These are phyloP conservation scores for Teratosphaeriaceae sp. DNA, from an alignment of 2,329 filamentous ascomycete genomes.

Conservation along the genomic window DNA sequence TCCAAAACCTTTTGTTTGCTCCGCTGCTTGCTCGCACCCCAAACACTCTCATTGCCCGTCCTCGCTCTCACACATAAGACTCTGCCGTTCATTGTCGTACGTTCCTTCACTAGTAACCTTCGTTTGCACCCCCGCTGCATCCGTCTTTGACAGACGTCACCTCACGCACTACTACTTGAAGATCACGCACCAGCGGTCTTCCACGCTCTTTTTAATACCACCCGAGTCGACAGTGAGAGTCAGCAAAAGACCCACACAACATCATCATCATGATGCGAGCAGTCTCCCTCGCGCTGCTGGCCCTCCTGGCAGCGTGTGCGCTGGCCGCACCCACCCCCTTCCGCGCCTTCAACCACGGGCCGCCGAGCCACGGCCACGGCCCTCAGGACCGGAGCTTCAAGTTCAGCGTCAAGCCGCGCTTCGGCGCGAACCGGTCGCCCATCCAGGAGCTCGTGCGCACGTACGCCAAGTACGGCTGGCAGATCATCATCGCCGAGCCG, in stretches of 20 bases:
- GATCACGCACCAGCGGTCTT: not conserved
- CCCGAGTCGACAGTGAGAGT: not conserved
- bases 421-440: conserved; percentile 53
- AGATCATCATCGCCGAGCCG: conserved; percentile 14
- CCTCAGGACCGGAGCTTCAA: conserved; percentile 55
- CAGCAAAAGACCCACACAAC: conserved; percentile 2
- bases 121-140: too few species aligned
- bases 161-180: not conserved
- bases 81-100: too few species aligned
- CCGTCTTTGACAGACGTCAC: conserved; percentile 7
- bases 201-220: conserved; percentile 7
- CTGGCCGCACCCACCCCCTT: conserved; percentile 40
- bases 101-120: too few species aligned
- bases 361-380: too few species aligned
- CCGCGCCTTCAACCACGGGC: conserved; percentile 32
- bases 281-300: conserved; percentile 33
- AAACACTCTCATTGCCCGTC: too few species aligned
- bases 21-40: too few species aligned
- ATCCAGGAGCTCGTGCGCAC: conserved; percentile 57
- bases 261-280: conserved; percentile 6
- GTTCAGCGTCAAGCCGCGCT: conserved; percentile 41
- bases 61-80: too few species aligned
- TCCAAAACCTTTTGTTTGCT: too few species aligned
- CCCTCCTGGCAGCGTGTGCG: conserved; percentile 42
- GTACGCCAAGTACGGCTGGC: conserved; percentile 57